phyloP scores from a whole-genome alignment of 140 eudicot species.

The Stevia rebaudiana region DNA sequence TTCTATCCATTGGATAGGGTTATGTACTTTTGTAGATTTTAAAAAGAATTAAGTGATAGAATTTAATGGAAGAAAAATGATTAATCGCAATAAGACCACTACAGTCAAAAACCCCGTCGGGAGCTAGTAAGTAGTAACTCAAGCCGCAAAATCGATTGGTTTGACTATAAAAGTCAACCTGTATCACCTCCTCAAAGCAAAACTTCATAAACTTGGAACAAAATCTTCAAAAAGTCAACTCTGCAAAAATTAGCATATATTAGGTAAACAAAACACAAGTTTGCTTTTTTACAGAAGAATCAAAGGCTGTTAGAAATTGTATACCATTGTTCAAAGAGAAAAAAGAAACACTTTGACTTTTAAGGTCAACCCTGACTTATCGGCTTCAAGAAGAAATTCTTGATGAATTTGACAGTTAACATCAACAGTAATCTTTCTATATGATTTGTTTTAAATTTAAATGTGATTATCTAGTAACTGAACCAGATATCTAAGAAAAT shows the following conservation, averaged over 20 bases:
- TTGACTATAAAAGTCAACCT: constrained; percentile 16
- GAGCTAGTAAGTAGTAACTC: constrained; percentile 6
- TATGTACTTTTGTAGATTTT: neutral
- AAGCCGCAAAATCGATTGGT: constrained; percentile 11
- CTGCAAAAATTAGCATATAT: constrained; percentile 19
- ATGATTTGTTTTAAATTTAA: neutral
- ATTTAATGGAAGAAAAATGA: neutral
- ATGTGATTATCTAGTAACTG: neutral
- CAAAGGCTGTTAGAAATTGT: neutral
- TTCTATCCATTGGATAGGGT: constrained; percentile 4
- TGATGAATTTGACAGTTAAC: neutral
- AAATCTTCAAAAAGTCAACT: constrained; percentile 5
- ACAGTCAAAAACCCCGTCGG: constrained; percentile 9
- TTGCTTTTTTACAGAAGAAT: neutral
- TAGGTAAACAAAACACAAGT: neutral
- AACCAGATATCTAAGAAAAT: too few species aligned
- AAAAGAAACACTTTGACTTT: constrained; percentile 1
- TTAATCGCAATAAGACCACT: constrained; percentile 2
- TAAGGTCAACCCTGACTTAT: constrained; percentile 13
- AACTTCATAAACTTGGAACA: neutral
- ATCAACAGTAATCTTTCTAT: neutral
- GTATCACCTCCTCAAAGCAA: constrained; percentile 14
- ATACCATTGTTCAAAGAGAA: neutral
- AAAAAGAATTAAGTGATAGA: neutral
- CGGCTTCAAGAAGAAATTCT: neutral